A percentile compares a stretch with the other conserved stretches of the same genome.
These are phyloP conservation scores for Backusella tarrabulga DNA, from an alignment of 192 early-diverging fungal species.

Conservation along the genomic window DNA sequence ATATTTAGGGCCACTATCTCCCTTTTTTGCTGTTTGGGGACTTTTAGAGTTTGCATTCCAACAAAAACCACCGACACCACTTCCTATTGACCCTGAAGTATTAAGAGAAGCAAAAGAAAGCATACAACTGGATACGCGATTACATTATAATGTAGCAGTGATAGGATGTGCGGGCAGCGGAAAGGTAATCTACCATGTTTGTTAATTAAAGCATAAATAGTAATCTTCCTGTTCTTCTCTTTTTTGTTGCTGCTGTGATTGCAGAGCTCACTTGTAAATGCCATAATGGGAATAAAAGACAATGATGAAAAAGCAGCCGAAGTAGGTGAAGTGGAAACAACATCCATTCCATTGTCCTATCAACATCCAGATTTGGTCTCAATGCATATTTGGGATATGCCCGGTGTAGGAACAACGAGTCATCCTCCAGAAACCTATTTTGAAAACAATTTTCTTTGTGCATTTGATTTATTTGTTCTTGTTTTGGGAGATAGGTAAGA, in stretches of 20 bases:
- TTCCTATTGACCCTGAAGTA: constrained; percentile 23
- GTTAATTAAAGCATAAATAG: background rate
- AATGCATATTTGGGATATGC: constrained; percentile 41
- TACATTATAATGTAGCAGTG: constrained; percentile 38
- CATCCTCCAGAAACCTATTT: constrained; percentile 39
- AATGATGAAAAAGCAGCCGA: constrained; percentile 20
- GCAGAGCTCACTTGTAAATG: constrained; percentile 39
- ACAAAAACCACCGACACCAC: constrained; percentile 22
- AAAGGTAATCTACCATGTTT: constrained; percentile 26
- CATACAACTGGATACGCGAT: constrained; percentile 28
- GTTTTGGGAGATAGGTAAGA: constrained; percentile 36
- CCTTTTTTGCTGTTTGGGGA: constrained; percentile 32
- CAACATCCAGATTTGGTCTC: constrained; percentile 35
- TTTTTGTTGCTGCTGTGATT: background rate
- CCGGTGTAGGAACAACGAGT: constrained; percentile 30
- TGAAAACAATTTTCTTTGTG: constrained; percentile 37
- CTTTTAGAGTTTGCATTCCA: constrained; percentile 31
- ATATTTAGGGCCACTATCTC: constrained; percentile 24
- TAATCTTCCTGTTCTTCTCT: background rate
- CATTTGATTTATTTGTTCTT: constrained; percentile 38
- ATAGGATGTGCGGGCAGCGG: constrained; percentile 34
- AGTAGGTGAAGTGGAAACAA: constrained; percentile 37
- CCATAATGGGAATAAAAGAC: constrained; percentile 32
- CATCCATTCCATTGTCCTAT: constrained; percentile 23
- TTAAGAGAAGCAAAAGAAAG: constrained; percentile 21